A percentile compares a stretch with the other conserved stretches of the same genome.
phyloP scores from a whole-genome alignment of 2,329 filamentous ascomycete species.

The Fusarium buharicum region DNA sequence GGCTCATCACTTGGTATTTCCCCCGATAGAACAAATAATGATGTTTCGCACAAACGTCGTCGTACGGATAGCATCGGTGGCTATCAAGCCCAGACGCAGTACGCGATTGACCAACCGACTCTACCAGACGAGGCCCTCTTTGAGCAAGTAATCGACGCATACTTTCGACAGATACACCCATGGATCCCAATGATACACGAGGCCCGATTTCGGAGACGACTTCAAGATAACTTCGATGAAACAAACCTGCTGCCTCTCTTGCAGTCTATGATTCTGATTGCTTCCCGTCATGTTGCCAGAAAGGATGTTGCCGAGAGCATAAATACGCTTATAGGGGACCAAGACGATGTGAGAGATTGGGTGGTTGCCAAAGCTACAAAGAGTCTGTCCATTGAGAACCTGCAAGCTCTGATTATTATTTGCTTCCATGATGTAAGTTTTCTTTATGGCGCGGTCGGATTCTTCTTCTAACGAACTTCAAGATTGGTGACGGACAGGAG shows the following conservation, averaged over 20 bases:
- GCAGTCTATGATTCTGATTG: slow-evolving; percentile 24
- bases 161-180: slow-evolving; percentile 34
- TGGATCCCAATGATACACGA: slow-evolving; percentile 36
- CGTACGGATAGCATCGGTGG: slow-evolving; percentile 1
- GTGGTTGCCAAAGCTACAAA: slow-evolving; percentile 27
- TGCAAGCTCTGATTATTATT: slow-evolving; percentile 33
- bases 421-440: slow-evolving; percentile 30
- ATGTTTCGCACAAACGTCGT: slow-evolving; percentile 13
- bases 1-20: neutral
- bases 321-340: neutral
- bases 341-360: slow-evolving; percentile 8
- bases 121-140: slow-evolving; percentile 13
- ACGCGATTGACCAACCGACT: neutral
- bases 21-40: neutral
- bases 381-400: slow-evolving; percentile 26
- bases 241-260: slow-evolving; percentile 5
- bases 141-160: slow-evolving; percentile 26
- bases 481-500: slow-evolving; percentile 45
- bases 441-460: accelerated
- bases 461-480: neutral
- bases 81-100: neutral
- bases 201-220: slow-evolving; percentile 19
- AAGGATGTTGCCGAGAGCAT: neutral
- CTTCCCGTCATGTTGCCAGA: slow-evolving; percentile 10
- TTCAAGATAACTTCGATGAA: slow-evolving; percentile 15